phyloP scores from a whole-genome alignment of 352 stramenopile genomes.

The Pythium brachiatum region DNA sequence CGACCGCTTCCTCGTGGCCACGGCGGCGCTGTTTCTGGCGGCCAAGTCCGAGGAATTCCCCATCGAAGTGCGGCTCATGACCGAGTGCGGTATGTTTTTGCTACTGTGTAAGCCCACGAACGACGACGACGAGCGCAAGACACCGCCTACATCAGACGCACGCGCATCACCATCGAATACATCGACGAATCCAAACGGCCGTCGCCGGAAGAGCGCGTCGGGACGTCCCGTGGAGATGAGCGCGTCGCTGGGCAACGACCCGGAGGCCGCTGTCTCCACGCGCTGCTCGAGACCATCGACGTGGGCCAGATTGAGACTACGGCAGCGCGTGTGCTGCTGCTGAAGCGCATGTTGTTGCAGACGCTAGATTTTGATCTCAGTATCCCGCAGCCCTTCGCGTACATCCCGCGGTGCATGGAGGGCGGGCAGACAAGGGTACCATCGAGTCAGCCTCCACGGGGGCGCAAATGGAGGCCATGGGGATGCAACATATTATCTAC shows the following conservation, averaged over 20 bases:
- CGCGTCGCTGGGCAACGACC: slow-evolving; percentile 48
- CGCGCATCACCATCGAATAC: slow-evolving; percentile 1
- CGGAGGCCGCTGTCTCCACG: slow-evolving; percentile 54
- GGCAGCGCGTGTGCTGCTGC: slow-evolving; percentile 55
- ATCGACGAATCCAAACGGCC: slow-evolving; percentile 13
- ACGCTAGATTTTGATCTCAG: slow-evolving; percentile 73
- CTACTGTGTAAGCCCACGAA: slow-evolving; percentile 24
- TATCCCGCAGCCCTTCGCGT: slow-evolving; percentile 64
- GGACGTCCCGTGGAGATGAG: slow-evolving; percentile 51
- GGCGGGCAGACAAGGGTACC: too few species aligned
- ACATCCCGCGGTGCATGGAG: slow-evolving; percentile 55
- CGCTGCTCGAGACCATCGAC: slow-evolving; percentile 54
- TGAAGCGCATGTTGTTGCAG: slow-evolving; percentile 71
- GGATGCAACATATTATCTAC: too few species aligned
- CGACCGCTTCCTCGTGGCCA: slow-evolving; percentile 78
- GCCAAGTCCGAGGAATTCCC: slow-evolving; percentile 77
- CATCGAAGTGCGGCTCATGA: slow-evolving; percentile 75
- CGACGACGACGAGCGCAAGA: slow-evolving; percentile 27
- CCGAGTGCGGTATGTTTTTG: slow-evolving; percentile 70
- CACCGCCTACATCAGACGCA: not conserved
- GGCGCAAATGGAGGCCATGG: too few species aligned
- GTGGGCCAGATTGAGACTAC: slow-evolving; percentile 69
- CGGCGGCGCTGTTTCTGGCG: slow-evolving; percentile 70
- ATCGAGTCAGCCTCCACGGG: too few species aligned
- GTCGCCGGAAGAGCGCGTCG: slow-evolving; percentile 28